Evolutionary conservation across 1,284 basidiomycete species (phyloP), one percentile per base, ranked within the genome.

Genomic region (Cerrena zonata): DNA sequence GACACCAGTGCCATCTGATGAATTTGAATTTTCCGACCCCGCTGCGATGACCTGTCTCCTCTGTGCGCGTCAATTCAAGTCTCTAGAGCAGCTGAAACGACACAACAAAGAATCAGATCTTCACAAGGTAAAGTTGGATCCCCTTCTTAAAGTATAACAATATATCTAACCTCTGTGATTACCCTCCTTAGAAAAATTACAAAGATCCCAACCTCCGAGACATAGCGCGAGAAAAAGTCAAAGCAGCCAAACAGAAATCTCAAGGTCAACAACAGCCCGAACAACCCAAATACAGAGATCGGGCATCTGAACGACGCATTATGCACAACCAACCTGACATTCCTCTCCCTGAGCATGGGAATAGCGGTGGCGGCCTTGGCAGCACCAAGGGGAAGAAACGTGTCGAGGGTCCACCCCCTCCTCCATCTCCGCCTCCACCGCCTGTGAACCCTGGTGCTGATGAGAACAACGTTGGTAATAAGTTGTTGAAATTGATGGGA

Each of bases 401-500:
- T 56, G 73, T 73, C 48, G 76, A 76, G 3, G 83, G 76, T 1
- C 85, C 86, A 1, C 76, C 79, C 1, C 71, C 78, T 1, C 78
- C 82, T 0, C 73, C 82, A 1, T 76, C 86, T 0, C 79, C 84
- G 0, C 80, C 84, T 5, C 76, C 82, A 18, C 73, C 79, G 2
- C 74, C 78, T 2, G 56, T 82, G 5, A 79, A 83, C 53, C 87
- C 82, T 1, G 89, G 79, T 2, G 72, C 88, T 61, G 92, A 95
- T 60, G 79, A 83, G 47, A 82, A 63, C 41, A 94, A 95, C 58
- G 80, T 92, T 7, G 93, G 93, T 11, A 94, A 94, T 65, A 92
- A 92, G 66, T 65, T 96, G 51, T 67, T 96, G 56, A 91, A 91
- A 65, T 92, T 94, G 79, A 95, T 96, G 93, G 93, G 94, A 0